Evolutionary conservation across 192 early-diverging fungal genomes (phyloP).

Genomic region (Geranomyces variabilis): DNA sequence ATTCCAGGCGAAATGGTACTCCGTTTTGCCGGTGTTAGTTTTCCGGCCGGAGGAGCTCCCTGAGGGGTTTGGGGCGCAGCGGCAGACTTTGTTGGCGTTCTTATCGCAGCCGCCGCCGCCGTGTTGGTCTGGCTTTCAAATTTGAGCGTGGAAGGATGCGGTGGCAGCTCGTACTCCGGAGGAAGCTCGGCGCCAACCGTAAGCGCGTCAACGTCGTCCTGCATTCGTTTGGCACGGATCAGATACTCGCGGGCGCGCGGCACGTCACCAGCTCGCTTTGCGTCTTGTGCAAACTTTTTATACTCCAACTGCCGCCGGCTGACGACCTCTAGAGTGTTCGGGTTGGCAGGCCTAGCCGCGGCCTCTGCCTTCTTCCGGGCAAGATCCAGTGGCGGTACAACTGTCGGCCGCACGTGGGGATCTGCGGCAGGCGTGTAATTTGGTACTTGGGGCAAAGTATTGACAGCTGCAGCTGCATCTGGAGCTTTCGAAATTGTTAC

Average conservation of each 20-base stretch:
- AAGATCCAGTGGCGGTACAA: no score
- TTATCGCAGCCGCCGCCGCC: no score
- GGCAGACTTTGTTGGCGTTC: background rate
- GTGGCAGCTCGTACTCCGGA: constrained; percentile 24
- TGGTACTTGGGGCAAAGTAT: no score
- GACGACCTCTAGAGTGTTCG: no score
- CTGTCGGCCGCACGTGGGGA: no score
- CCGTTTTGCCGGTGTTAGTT: constrained; percentile 32
- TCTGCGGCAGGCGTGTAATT: no score
- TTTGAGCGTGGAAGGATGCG: background rate
- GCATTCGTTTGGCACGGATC: constrained; percentile 47
- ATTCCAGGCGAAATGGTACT: no score
- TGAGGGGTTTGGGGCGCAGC: constrained; percentile 1
- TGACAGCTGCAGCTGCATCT: no score
- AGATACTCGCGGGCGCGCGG: constrained; percentile 56
- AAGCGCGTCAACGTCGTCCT: constrained; percentile 43
- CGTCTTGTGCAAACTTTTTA: constrained; percentile 58
- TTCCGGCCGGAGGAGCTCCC: constrained; percentile 12
- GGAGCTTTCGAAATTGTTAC: no score
- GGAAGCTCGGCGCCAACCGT: constrained; percentile 35
- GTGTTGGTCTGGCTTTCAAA: no score
- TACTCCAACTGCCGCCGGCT: constrained; percentile 54
- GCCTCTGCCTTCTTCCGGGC: no score
- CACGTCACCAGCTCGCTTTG: constrained; percentile 55
- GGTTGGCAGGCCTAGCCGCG: no score